Evolutionary conservation across 2,329 filamentous ascomycete species (phyloP).

Genomic region (Penicillium paneum): DNA sequence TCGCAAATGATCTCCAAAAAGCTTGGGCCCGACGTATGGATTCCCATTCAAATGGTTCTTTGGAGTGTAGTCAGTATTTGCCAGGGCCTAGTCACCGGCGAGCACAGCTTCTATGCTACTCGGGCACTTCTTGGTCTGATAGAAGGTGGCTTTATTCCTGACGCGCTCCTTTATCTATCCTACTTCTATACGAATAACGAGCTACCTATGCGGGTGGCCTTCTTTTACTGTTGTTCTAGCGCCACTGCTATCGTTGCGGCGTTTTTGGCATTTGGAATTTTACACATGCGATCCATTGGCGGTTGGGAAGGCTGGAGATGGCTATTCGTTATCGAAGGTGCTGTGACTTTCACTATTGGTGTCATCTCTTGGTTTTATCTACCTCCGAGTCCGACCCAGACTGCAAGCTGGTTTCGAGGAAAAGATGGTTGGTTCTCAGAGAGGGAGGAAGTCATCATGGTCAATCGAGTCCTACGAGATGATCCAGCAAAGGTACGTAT

Average conservation of each 20-base stretch:
- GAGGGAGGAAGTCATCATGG: constrained; percentile 63
- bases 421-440: constrained; percentile 59
- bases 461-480: constrained; percentile 53
- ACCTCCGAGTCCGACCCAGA: constrained; percentile 60
- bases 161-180: constrained; percentile 10
- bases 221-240: neutral
- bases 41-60: constrained; percentile 52
- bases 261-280: constrained; percentile 8
- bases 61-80: constrained; percentile 35
- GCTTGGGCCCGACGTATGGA: constrained; percentile 55
- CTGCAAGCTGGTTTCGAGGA: constrained; percentile 57
- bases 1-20: constrained; percentile 57
- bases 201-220: constrained; percentile 1
- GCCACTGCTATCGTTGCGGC: constrained; percentile 2
- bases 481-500: constrained; percentile 47
- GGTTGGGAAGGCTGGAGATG: constrained; percentile 9
- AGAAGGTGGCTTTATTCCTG: constrained; percentile 48
- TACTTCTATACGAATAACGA: constrained; percentile 4
- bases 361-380: constrained; percentile 46
- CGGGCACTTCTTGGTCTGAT: constrained; percentile 46
- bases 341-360: constrained; percentile 5
- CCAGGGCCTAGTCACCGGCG: constrained; percentile 48
- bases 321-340: constrained; percentile 8
- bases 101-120: constrained; percentile 39
- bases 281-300: constrained; percentile 4